Evolutionary conservation across 306 rosid species (phyloP), one percentile per base, ranked within the genome.

Genomic region (Vigna nakashimae): DNA sequence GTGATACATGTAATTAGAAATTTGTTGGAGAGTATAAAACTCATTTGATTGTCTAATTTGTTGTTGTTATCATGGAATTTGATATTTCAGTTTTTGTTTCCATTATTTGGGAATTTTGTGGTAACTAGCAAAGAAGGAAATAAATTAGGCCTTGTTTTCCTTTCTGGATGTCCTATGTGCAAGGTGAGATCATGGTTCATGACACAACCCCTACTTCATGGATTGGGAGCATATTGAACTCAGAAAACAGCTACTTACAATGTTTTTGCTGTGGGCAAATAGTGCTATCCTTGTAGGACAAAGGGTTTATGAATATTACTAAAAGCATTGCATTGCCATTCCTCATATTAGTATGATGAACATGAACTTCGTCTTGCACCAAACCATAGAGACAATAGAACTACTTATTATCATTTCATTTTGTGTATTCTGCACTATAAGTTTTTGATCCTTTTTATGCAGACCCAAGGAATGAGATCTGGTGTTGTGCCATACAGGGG

Each of bases 391-490:
- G 46, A 8, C 28, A 60, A 20, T 59, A 67, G 11, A 60, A 74
- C 42, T 28, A 24, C 9, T 49, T 42, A 24, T 72, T 20, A 11
- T 80, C 49, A 8, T 13, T 62, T 55, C 17, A n/a, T 67, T 2
- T 60, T 75, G 49, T 78, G 70, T 64, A 17, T 59, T 81, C 73
- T 59, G 52, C 13, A n/a, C 24, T 65, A n/a, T 17, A 59, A 60
- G 51, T 71, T 40, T 79, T 53, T 42, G 74, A 18, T 76, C 71
- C 65, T 84, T 66, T 86, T 34, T 36, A 57, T 85, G 78, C 84
- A 90, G 96, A 92, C 97, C 22, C 97, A 90, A 74, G 96, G 96
- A 87, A 87, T 90, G 87, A 87, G 91, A 75, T 73, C 90, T 20
- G 93, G 93, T 67, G 85, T 87, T 65, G 91, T 90, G 34, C 97